Base-by-base conservation (phyloP, 2,329 filamentous ascomycete genomes). In the Cercospora sesami region DNA sequence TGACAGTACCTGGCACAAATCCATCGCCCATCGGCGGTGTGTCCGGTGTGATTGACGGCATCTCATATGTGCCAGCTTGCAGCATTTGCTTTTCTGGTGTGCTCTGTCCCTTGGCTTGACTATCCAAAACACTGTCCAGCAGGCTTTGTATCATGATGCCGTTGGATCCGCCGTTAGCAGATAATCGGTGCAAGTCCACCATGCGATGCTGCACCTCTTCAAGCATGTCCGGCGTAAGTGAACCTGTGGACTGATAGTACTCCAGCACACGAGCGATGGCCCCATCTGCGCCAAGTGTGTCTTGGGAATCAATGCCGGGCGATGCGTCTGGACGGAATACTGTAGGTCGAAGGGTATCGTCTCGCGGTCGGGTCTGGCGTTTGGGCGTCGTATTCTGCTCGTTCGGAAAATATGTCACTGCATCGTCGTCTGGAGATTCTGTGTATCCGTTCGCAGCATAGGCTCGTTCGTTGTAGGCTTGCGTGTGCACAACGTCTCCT, bases 121-220 rank as follows among this genome's bases (percentile, higher is more conserved):
- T 66, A 26, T 66, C 45, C 64, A 72, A 33, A 48, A 79, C 74
- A 69, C 76, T 76, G 42, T 78, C 75, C 26, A 79, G 70, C 42
- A 79, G 66, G 59, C 75, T 77, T 59, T 78, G 74, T 4, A 79
- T 72, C 72, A 78, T 78, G 21, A 73, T 69, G 12, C 75, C 77
- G 70, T 79, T 73, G 2, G 78, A 77, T 51, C 76, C 77, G 28
- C 74, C 75, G 69, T 78, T 77, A 14, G 75, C 72, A 7, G 77
- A 78, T 12, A 75, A 62, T 9, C 75, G 73, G 45, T 77, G 70
- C 39, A 77, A 67, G 48, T 77, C 75, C 8, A 78, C 72, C 61
- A 75, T 75, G 55, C 74, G 74, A 36, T 74, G 73, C 45, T 78
- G 72, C 59, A 78, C 71, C 59, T 78, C 74, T 60, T 74, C 69